phyloP scores from a whole-genome alignment of 148 eudicot species.

The Cornus suecica region DNA sequence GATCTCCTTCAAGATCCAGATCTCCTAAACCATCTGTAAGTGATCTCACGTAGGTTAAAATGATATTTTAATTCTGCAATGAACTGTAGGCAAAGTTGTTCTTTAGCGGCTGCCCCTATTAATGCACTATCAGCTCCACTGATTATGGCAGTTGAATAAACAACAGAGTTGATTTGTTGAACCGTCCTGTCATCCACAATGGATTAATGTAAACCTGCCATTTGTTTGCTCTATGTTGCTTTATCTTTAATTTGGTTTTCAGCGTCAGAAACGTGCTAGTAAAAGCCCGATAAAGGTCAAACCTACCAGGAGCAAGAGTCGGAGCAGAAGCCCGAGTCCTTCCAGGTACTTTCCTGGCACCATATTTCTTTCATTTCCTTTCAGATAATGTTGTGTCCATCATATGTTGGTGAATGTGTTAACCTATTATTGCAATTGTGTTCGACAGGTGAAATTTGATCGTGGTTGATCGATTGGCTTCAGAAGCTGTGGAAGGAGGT shows the following conservation, averaged over 20 bases:
- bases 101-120: background rate
- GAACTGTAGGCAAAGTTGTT: background rate
- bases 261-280: conserved; percentile 37
- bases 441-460: conserved; percentile 9
- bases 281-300: conserved; percentile 47
- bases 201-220: background rate
- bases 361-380: background rate
- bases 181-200: background rate
- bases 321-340: conserved; percentile 40
- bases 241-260: conserved; percentile 3
- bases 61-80: background rate
- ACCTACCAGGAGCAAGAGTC: conserved; percentile 33
- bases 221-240: conserved; percentile 3
- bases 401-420: background rate
- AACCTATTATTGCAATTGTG: background rate
- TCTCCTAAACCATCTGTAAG: conserved; percentile 87
- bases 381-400: background rate
- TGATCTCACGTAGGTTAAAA: conserved; percentile 10
- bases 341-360: conserved; percentile 26
- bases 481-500: background rate
- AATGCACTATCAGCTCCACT: background rate
- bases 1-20: conserved; percentile 94
- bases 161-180: background rate
- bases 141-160: background rate
- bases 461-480: background rate